phyloP scores from a whole-genome alignment of 1,139 yeast genomes.

The Scheffersomyces segobiensis region DNA sequence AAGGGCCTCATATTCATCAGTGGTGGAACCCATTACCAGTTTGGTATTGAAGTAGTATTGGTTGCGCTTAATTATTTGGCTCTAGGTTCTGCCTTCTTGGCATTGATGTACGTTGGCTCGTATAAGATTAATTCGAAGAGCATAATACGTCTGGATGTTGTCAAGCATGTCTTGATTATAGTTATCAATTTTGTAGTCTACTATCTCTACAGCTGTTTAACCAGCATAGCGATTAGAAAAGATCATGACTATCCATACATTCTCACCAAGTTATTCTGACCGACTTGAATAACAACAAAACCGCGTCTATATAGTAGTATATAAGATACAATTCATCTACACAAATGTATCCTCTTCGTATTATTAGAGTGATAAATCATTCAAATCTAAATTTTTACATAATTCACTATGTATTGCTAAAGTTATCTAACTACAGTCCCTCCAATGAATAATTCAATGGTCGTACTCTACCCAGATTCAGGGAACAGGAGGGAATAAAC shows the following conservation, averaged over 20 bases:
- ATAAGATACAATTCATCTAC: not conserved
- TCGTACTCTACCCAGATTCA: not conserved
- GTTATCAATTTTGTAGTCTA: slow-evolving; percentile 22
- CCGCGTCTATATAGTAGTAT: not conserved
- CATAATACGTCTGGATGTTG: slow-evolving; percentile 17
- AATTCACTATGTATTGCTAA: too few relatives aligned
- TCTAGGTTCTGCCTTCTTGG: slow-evolving; percentile 40
- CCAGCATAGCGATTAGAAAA: slow-evolving; percentile 41
- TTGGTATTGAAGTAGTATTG: slow-evolving; percentile 63
- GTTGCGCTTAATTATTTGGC: slow-evolving; percentile 50
- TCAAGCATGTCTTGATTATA: slow-evolving; percentile 19
- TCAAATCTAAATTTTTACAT: too few relatives aligned
- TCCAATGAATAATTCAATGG: not conserved
- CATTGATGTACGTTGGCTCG: slow-evolving; percentile 38
- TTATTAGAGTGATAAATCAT: too few relatives aligned
- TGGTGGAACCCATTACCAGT: slow-evolving; percentile 66
- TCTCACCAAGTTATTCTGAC: slow-evolving; percentile 32
- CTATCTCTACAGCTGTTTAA: slow-evolving; percentile 36
- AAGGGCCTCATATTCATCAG: slow-evolving; percentile 54
- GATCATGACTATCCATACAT: slow-evolving; percentile 43
- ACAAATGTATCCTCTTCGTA: not conserved
- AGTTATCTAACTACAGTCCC: too few relatives aligned
- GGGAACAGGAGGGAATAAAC: not conserved
- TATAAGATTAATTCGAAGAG: slow-evolving; percentile 23
- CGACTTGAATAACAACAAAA: not conserved